Conservation (phyloP, 75 land plant genomes). For the Selaginella moellendorffii region DNA sequence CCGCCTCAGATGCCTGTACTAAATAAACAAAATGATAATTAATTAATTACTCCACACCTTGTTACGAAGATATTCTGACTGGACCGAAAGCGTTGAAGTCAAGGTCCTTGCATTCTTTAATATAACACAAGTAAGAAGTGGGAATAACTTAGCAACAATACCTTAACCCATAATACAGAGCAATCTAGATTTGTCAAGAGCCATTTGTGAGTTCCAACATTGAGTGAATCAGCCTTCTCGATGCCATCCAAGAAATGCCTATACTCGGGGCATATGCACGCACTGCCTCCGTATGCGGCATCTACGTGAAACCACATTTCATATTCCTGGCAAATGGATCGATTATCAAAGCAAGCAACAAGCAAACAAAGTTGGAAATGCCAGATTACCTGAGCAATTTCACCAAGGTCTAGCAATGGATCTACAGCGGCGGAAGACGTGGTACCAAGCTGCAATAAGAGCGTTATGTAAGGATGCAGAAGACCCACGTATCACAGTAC, state of each 20-base stretch:
- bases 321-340: too few species aligned
- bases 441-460: slow-evolving; percentile 72
- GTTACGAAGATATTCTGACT: slow-evolving; percentile 63
- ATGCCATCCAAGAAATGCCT: slow-evolving; percentile 76
- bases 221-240: slow-evolving; percentile 74
- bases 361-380: too few species aligned
- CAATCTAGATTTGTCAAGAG: slow-evolving; percentile 87
- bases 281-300: slow-evolving; percentile 89
- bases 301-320: slow-evolving; percentile 83
- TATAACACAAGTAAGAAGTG: not conserved
- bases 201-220: slow-evolving; percentile 88
- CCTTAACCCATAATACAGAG: slow-evolving; percentile 80
- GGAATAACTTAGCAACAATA: slow-evolving; percentile 10
- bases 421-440: slow-evolving; percentile 85
- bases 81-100: slow-evolving; percentile 59
- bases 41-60: too few species aligned
- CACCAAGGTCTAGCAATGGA: slow-evolving; percentile 47
- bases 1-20: slow-evolving; percentile 48
- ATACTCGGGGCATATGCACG: slow-evolving; percentile 86
- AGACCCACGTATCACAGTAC: too few species aligned
- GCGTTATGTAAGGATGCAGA: too few species aligned
- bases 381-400: slow-evolving; percentile 44
- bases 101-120: too few species aligned
- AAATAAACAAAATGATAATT: too few species aligned
- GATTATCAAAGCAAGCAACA: too few species aligned